These are phyloP conservation scores for Oryza longistaminata DNA, from an alignment of 176 grass and related monocot genomes.

Conservation along the genomic window DNA sequence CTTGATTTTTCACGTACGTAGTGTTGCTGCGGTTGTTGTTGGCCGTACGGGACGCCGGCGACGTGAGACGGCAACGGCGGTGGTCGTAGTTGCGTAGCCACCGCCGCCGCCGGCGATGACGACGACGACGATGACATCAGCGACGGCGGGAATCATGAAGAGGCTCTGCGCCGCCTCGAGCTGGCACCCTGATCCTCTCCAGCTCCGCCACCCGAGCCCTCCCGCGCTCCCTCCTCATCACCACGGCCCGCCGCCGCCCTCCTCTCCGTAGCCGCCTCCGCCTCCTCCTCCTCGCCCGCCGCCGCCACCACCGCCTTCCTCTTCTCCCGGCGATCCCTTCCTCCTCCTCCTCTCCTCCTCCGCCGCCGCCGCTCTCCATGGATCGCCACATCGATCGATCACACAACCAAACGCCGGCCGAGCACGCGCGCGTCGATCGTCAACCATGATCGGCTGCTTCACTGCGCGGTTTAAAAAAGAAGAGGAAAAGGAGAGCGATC, in stretches of 20 bases:
- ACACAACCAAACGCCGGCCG: too few species aligned
- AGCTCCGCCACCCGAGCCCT: constrained; percentile 47
- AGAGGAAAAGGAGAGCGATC: too few species aligned
- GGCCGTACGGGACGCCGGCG: background rate
- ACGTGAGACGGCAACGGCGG: background rate
- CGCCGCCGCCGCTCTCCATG: background rate
- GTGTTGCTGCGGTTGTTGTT: background rate
- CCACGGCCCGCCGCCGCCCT: background rate
- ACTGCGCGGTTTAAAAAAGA: too few species aligned
- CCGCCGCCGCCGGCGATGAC: background rate
- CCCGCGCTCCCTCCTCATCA: constrained; percentile 47
- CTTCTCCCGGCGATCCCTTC: constrained; percentile 16
- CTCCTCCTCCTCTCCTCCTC: too few species aligned
- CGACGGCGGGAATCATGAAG: constrained; percentile 25
- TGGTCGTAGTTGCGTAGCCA: background rate
- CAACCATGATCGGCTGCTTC: background rate
- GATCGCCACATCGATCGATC: background rate
- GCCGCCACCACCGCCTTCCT: background rate
- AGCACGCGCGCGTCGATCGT: background rate
- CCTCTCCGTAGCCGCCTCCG: background rate
- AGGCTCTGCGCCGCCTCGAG: constrained; percentile 42
- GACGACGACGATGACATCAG: background rate
- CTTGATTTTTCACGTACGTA: background rate
- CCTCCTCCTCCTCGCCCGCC: too few species aligned
- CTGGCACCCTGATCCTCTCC: constrained; percentile 47